Percentiles rank a stretch among this genome's conserved stretches.
Evolutionary conservation across 2,329 filamentous ascomycete genomes (phyloP).

Genomic region (Aureobasidium mangrovei): DNA sequence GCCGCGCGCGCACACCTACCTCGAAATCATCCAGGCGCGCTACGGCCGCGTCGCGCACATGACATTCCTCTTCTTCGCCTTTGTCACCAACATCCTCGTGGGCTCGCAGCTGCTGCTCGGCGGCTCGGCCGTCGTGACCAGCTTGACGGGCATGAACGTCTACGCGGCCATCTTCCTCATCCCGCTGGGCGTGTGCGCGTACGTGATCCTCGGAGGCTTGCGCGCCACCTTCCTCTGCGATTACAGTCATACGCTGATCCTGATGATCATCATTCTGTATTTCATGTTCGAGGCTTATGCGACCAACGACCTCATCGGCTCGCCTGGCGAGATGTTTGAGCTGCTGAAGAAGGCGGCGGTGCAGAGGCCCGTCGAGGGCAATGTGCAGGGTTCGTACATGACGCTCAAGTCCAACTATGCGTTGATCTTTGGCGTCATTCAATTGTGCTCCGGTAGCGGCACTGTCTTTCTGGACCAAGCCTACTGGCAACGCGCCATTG

Average conservation of each 20-base stretch:
- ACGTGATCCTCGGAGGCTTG: conserved; percentile 31
- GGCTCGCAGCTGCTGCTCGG: conserved; percentile 35
- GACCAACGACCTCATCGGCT: conserved; percentile 32
- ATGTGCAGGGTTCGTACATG: conserved; percentile 34
- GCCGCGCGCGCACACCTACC: conserved; percentile 30
- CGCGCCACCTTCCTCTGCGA: conserved; percentile 36
- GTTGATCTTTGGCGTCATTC: conserved; percentile 36
- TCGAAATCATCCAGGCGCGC: conserved; percentile 32
- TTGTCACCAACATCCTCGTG: conserved; percentile 38
- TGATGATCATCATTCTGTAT: conserved; percentile 38
- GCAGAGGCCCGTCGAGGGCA: conserved; percentile 31
- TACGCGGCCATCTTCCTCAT: conserved; percentile 38
- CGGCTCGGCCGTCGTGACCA: conserved; percentile 36
- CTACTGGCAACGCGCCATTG: conserved; percentile 41
- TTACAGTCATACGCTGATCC: conserved; percentile 33
- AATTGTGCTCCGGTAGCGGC: conserved; percentile 30
- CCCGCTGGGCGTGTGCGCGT: conserved; percentile 32
- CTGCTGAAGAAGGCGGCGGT: conserved; percentile 30
- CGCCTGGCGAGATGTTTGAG: conserved; percentile 33
- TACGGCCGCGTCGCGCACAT: conserved; percentile 31
- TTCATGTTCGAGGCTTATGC: conserved; percentile 37
- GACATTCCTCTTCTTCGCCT: conserved; percentile 34
- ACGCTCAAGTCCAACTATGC: conserved; percentile 33
- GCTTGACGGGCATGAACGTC: conserved; percentile 36
- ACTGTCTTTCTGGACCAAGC: conserved; percentile 30